Evolutionary conservation across 345 rosid species (phyloP).

Genomic region (Gossypium sturtianum): DNA sequence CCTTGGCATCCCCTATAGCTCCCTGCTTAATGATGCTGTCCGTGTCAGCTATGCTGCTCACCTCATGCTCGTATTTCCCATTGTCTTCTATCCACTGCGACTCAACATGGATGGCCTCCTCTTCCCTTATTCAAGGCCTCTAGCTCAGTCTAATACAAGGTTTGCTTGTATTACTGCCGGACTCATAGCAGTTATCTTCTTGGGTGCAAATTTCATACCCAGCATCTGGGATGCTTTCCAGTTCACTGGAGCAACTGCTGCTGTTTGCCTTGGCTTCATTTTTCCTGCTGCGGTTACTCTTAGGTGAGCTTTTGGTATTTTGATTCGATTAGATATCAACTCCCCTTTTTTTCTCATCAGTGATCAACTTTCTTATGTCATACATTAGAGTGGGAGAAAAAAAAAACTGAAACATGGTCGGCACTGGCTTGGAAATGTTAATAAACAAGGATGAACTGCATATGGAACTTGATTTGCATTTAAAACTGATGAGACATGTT

Average conservation of each 20-base stretch:
- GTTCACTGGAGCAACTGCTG: conserved; percentile 91
- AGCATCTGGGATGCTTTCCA: conserved; percentile 99
- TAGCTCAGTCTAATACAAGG: conserved; percentile 52
- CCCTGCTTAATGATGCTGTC: conserved; percentile 64
- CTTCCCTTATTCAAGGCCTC: conserved; percentile 61
- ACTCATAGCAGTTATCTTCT: conserved; percentile 54
- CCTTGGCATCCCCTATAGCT: conserved; percentile 74
- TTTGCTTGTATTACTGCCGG: conserved; percentile 56
- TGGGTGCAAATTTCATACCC: conserved; percentile 86
- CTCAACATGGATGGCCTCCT: conserved; percentile 82
- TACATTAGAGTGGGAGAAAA: background rate
- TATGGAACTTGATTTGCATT: background rate
- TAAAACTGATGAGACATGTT: background rate
- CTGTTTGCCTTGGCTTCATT: conserved; percentile 89
- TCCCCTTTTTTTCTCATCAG: background rate
- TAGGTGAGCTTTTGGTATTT: conserved; percentile 38
- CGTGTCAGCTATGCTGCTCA: conserved; percentile 86
- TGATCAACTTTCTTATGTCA: background rate
- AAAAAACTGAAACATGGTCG: background rate
- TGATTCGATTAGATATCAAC: conserved; percentile 3
- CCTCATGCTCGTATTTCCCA: conserved; percentile 90
- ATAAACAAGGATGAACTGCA: background rate
- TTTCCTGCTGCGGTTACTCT: conserved; percentile 85
- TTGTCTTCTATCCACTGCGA: conserved; percentile 75
- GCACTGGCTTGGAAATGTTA: background rate